Base-by-base conservation (phyloP, 2,329 filamentous ascomycete genomes). In the Pyricularia pennisetigena region DNA sequence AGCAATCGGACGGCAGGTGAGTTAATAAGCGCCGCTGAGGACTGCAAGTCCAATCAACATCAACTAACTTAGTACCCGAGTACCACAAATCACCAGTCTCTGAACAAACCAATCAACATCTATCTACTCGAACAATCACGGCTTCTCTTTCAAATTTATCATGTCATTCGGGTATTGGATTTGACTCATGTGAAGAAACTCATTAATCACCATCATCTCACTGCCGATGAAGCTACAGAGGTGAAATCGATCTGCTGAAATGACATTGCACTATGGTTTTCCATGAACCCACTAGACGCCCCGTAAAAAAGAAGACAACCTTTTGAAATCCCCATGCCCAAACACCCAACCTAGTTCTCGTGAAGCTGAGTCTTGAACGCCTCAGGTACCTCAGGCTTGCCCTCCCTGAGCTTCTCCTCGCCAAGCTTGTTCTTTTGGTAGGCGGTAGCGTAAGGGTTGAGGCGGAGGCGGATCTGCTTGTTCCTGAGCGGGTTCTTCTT, bases 401-500 rank as follows among this genome's bases (percentile, higher is more conserved):
- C 71, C 57, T 61, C 57, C 29, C 71, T 71, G 30, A 71, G 26
- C 82, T 88, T 86, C 82, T 88, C 82, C 82, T 90, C 86, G 74
- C 92, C 92, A 70, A 95, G 81, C 83, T 93, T 90, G 78, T 93
- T 88, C 87, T 96, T 92, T 76, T 89, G 85, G 84, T 96, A 99
- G 72, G 92, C 89, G 76, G 90, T 86, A 75, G 95, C 94, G 84
- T 99, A 99, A 72, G 95, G 95, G 90, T 99, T 99, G 82, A 99
- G 91, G 78, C 95, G 91, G 80, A 99, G 91, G 83, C 97, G 88
- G 75, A 99, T 91, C 88, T 98, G 95, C 89, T 93, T 97, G 91
- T 99, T 99, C 84, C 86, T 87, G 75, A 99, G 93, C 78, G 95
- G 95, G 89, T 99, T 99, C 94, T 98, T 98, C 93, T 99, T 99